phyloP scores from a whole-genome alignment of 2,329 filamentous ascomycete genomes.

The Fusarium kyushuense region DNA sequence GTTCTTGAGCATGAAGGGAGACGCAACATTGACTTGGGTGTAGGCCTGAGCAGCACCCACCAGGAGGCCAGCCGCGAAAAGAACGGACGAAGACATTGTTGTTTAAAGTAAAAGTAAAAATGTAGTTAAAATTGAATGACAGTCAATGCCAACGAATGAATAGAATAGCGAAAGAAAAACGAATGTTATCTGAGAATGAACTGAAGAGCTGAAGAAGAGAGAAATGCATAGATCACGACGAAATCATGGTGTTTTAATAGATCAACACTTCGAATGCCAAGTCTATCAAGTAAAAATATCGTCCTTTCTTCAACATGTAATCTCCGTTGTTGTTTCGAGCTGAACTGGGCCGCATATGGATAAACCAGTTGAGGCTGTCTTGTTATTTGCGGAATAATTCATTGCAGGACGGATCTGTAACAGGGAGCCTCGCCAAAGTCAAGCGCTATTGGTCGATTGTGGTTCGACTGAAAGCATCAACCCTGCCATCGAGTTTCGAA shows the following conservation, averaged over 20 bases:
- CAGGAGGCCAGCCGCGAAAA: constrained; percentile 35
- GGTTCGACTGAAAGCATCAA: not conserved
- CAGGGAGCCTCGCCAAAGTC: not conserved
- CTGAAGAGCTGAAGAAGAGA: not conserved
- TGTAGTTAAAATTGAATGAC: constrained; percentile 25
- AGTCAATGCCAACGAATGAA: constrained; percentile 38
- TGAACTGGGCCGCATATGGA: not conserved
- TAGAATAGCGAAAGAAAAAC: constrained; percentile 15
- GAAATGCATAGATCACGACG: not conserved
- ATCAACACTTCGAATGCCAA: constrained; percentile 3
- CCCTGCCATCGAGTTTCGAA: constrained; percentile 21
- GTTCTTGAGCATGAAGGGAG: constrained; percentile 52
- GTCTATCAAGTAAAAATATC: not conserved
- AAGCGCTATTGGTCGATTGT: not conserved
- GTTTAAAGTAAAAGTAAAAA: not conserved
- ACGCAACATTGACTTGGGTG: constrained; percentile 33
- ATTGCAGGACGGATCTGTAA: constrained; percentile 5
- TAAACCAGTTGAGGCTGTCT: not conserved
- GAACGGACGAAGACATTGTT: constrained; percentile 36
- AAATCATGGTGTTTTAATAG: constrained; percentile 20
- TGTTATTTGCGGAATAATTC: constrained; percentile 27
- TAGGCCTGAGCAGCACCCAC: constrained; percentile 37
- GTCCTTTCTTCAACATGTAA: not conserved
- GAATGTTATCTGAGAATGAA: constrained; percentile 6
- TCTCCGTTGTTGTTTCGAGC: constrained; percentile 15